Base-by-base conservation (phyloP, 768 basidiomycete genomes). In the Russula lepida region DNA sequence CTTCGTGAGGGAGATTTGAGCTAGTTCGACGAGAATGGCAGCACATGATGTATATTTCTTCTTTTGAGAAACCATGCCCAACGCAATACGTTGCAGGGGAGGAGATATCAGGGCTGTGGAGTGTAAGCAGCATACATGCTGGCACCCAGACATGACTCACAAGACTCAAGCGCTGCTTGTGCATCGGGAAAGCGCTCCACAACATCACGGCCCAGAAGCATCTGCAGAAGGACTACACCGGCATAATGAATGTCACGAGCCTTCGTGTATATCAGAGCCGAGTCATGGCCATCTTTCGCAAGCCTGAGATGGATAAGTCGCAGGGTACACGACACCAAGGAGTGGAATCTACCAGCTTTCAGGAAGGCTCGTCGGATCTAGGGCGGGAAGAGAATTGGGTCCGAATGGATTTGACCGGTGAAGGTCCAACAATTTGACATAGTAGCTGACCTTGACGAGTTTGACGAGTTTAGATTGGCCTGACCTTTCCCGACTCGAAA, bases 331-430 rank as follows among this genome's bases (percentile, higher is more conserved):
- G 17, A 21, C 27, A 37, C 28, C 8, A 52, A 28, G 11, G 15
- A 63, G 23, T 37, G 73, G 25, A 15, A 72, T 68, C 73, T 69
- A 73, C 88, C 87, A 73, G 73, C 76, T 66, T 72, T 78, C 71
- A 47, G 78, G 75, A 13, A 74, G 68, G 30, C 51, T 66, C 27
- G 68, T 66, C 27, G 71, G 70, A 23, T 75, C 71, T 17, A 64
- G 55, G 32, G 59, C 62, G 21, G 60, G 44, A 19, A 67, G 62
- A 3, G 69, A 72, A 66, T 13, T 74, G 68, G 59, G 61, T 4
- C 80, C 80, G 65, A 95, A 91, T 0, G 85, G 82, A 67, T 97
- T 92, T 3, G 94, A 95, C 19, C 84, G 78, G 68, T 95, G 88
- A 33, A 94, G 74, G 69, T 95, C 92, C 27, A 86, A 75, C 33